Conservation (phyloP, 352 stramenopile genomes). For the Thalassiosira hispida region DNA sequence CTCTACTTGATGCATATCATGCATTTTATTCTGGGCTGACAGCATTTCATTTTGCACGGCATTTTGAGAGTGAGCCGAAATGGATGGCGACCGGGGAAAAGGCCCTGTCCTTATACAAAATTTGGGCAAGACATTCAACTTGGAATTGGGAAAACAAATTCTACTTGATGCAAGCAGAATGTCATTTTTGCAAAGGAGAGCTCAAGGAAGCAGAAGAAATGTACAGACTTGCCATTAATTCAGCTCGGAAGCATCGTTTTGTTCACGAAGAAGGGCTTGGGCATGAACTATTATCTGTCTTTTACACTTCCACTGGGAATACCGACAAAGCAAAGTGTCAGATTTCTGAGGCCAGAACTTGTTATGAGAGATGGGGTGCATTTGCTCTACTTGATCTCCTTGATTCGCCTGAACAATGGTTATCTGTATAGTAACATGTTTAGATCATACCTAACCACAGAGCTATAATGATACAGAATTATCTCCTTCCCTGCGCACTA, state of each 20-base stretch:
- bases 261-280: constrained; percentile 40
- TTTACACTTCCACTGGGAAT: constrained; percentile 1
- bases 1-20: neutral
- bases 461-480: too few species aligned
- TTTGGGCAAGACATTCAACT: neutral
- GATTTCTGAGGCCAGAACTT: constrained; percentile 18
- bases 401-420: neutral
- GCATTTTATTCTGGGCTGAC: constrained; percentile 28
- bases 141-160: constrained; percentile 40
- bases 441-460: too few species aligned
- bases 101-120: neutral
- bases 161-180: constrained; percentile 21
- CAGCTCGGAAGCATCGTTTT: constrained; percentile 21
- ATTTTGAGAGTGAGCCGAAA: neutral
- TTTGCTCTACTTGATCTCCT: constrained; percentile 13
- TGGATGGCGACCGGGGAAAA: constrained; percentile 15
- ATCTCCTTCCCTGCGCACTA: neutral
- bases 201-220: constrained; percentile 5
- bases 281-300: constrained; percentile 16
- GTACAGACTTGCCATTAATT: constrained; percentile 28
- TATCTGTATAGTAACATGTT: too few species aligned
- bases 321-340: constrained; percentile 6
- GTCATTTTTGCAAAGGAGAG: constrained; percentile 10
- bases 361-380: constrained; percentile 45
- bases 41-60: constrained; percentile 10